Base-by-base conservation (phyloP, 2,329 filamentous ascomycete genomes). In the Mycosphaerella arachidis region DNA sequence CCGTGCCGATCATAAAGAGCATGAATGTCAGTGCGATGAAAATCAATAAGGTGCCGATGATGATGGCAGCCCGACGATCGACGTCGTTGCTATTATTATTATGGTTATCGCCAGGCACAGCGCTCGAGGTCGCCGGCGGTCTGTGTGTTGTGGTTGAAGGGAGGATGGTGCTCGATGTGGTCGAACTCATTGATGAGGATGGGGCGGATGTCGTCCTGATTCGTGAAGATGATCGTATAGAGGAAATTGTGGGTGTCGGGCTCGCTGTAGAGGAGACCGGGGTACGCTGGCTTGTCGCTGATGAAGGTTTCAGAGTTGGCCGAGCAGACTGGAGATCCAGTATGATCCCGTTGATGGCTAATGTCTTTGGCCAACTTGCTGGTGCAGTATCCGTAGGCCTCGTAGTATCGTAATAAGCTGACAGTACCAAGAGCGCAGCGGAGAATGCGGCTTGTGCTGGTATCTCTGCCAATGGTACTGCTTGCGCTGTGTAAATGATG, bases 311-410 rank as follows among this genome's bases (percentile, higher is more conserved):
- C 37, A 30, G 30, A 35, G 33, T 46, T 18, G 20, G 18, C 13
- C 24, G 51, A 12, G 56, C 45, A 24, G 56, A 43, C 31, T 55
- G 29, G 9, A 55, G 29, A n/a, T 37, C 56, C 33, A 54, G 43
- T 13, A 33, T 54, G 12, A 48, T 27, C 9, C 56, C 56, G 50
- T 53, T 53, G n/a, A 58, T 54, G 5, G 53, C 56, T 13, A 58
- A 18, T 20, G 50, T 58, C n/a, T 54, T 5, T 12, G 56, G 50
- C 50, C 46, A 57, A 40, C 27, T 27, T 33, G 27, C 45, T 20
- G 45, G 24, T 40, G 43, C 43, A 30, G 37, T 20, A 3, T 46
- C 29, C 31, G 40, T 40, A 4, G 35, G 37, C 20, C n/a, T 55
- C 9, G 53, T 55, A 3, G 53, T 29, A 10, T 43, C 48, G 33